These are phyloP conservation scores for Penicillium angulare DNA, from an alignment of 495 filamentous ascomycete species.

Conservation along the genomic window DNA sequence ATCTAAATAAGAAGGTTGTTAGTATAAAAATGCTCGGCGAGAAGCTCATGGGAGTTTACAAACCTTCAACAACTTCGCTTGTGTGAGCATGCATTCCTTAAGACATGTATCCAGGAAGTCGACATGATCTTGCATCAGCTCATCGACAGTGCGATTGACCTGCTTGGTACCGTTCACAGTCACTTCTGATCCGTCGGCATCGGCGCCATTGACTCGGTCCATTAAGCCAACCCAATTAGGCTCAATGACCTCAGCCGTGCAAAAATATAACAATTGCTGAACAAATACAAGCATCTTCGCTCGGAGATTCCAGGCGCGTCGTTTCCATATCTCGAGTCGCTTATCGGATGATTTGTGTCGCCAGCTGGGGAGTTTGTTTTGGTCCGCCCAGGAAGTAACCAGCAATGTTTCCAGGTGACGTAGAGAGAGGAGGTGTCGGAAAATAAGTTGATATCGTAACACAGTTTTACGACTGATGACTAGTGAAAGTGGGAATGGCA, in stretches of 20 bases:
- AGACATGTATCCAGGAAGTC: conserved; percentile 97
- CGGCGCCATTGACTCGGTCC: conserved; percentile 68
- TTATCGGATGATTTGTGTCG: conserved; percentile 71
- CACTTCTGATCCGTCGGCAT: conserved; percentile 51
- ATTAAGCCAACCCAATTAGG: conserved; percentile 95
- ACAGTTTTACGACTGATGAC: conserved; percentile 96
- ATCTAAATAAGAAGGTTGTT: conserved; percentile 56
- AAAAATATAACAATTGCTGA: conserved; percentile 94
- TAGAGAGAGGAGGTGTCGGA: conserved; percentile 85
- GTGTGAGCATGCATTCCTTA: conserved; percentile 98
- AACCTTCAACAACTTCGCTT: conserved; percentile 88
- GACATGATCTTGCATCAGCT: conserved; percentile 98
- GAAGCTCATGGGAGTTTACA: too few species aligned
- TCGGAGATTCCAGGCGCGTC: conserved; percentile 85
- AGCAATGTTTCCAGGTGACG: conserved; percentile 85
- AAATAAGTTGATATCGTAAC: conserved; percentile 91
- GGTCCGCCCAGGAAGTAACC: conserved; percentile 82
- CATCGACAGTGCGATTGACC: conserved; percentile 84
- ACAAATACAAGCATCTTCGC: conserved; percentile 96
- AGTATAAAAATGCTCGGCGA: not conserved
- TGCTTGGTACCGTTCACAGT: conserved; percentile 47
- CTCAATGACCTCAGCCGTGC: conserved; percentile 94
- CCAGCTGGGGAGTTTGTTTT: conserved; percentile 83
- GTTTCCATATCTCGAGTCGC: conserved; percentile 86
- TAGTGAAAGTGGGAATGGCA: conserved; percentile 94